Evolutionary conservation across 768 basidiomycete species (phyloP).

Genomic region (Lactarius hengduanensis): DNA sequence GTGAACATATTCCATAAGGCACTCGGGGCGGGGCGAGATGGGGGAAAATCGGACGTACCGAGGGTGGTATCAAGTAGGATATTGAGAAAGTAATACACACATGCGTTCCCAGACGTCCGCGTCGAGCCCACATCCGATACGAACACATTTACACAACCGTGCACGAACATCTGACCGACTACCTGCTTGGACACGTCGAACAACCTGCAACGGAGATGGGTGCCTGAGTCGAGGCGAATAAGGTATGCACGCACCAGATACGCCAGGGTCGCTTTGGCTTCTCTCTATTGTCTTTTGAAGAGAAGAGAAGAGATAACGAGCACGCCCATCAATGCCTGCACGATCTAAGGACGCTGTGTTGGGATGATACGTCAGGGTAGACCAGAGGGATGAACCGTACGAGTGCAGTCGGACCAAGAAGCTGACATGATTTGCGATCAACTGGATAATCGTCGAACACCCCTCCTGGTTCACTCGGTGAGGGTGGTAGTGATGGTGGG

Average conservation of each 20-base stretch:
- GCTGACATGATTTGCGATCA: slow-evolving; percentile 44
- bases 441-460: slow-evolving; percentile 40
- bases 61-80: slow-evolving; percentile 90
- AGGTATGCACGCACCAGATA: slow-evolving; percentile 65
- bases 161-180: slow-evolving; percentile 80
- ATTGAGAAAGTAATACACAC: slow-evolving; percentile 89
- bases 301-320: slow-evolving; percentile 86
- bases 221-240: background rate
- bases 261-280: slow-evolving; percentile 83
- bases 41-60: slow-evolving; percentile 47
- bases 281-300: slow-evolving; percentile 86
- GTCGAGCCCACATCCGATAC: slow-evolving; percentile 76
- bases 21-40: background rate
- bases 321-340: slow-evolving; percentile 87
- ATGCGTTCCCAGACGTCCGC: slow-evolving; percentile 75
- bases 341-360: slow-evolving; percentile 47
- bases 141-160: slow-evolving; percentile 73
- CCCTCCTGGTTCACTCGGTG: slow-evolving; percentile 10
- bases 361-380: slow-evolving; percentile 7
- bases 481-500: slow-evolving; percentile 1
- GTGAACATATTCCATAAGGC: background rate
- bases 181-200: slow-evolving; percentile 94
- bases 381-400: slow-evolving; percentile 32
- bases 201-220: slow-evolving; percentile 50
- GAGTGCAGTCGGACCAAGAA: slow-evolving; percentile 50